Base-by-base conservation (phyloP, 805 yeast species). In the Starmerella potacharoeniae region DNA sequence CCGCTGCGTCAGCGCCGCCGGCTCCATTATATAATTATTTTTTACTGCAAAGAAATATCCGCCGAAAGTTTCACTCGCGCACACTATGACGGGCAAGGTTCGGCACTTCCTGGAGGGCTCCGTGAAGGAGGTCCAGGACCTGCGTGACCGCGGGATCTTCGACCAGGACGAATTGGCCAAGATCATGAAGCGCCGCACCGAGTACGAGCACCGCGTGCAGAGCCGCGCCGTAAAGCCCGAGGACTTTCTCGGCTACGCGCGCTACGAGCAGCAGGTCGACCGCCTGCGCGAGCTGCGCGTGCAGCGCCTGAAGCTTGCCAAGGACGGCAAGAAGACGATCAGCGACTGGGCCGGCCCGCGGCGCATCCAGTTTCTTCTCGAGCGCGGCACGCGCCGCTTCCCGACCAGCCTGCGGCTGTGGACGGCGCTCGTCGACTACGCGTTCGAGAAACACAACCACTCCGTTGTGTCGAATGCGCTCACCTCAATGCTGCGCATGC, bases 161-260 rank as follows among this genome's bases (percentile, higher is more conserved):
- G 83, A 81, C 43, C 85, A 85, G 62, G 79, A 78, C 62, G 98
- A 93, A 70, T 81, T 89, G 60, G 81, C 83, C 42, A 76, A 78
- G 73, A 84, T 93, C 53, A 87, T 91, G 88, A 83, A 93, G 71
- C 80, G 89, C 66, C 79, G 98, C 72, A 91, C 97, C 0, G 97
- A 90, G 70, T 93, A 89, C 64, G 99, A 93, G 70, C 96, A 93
- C 68, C 73, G 95, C 55, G 79, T 93, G 53, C 78, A 79, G 46
- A 86, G 95, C 44, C 77, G 97, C 69, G 95, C 93, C 1, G 80
- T 90, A 11, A 81, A 78, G 59, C 78, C 87, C 2, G 72, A 78
- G 52, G 97, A 91, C 68, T 95, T 82, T 65, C 66, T 86, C 54
- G 78, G 78, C 62, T 93, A 93, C 67, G 79, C 84, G 46, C 84